Conservation (phyloP, 2,329 filamentous ascomycete genomes). For the Hymenoscyphus occultus region DNA sequence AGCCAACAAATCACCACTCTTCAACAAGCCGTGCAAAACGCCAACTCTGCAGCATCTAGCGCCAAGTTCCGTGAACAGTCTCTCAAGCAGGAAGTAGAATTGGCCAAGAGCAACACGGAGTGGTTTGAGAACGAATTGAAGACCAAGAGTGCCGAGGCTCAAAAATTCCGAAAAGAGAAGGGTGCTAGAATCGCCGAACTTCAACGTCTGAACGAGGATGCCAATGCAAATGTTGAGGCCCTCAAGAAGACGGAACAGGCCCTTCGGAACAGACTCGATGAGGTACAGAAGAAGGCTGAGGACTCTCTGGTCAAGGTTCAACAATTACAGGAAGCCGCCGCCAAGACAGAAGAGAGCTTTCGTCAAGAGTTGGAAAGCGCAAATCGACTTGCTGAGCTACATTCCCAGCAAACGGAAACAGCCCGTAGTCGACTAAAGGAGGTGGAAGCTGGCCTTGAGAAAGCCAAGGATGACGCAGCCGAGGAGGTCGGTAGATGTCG, state of each 20-base stretch:
- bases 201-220: conserved; percentile 84
- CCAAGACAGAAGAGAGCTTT: conserved; percentile 81
- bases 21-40: conserved; percentile 79
- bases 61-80: conserved; percentile 89
- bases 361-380: conserved; percentile 81
- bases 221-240: conserved; percentile 70
- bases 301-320: conserved; percentile 79
- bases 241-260: conserved; percentile 77
- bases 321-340: conserved; percentile 78
- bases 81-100: conserved; percentile 83
- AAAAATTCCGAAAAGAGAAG: conserved; percentile 94
- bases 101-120: conserved; percentile 85
- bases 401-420: conserved; percentile 71
- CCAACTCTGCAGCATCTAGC: conserved; percentile 74
- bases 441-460: conserved; percentile 59
- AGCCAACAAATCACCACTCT: conserved; percentile 77
- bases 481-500: conserved; percentile 53
- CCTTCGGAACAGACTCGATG: conserved; percentile 76
- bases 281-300: conserved; percentile 82
- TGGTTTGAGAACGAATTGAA: conserved; percentile 92
- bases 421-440: conserved; percentile 69
- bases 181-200: conserved; percentile 83
- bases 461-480: conserved; percentile 59
- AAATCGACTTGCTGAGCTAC: conserved; percentile 76
- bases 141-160: conserved; percentile 80